Conservation (phyloP, 2,329 filamentous ascomycete genomes). For the Fusarium euwallaceae region DNA sequence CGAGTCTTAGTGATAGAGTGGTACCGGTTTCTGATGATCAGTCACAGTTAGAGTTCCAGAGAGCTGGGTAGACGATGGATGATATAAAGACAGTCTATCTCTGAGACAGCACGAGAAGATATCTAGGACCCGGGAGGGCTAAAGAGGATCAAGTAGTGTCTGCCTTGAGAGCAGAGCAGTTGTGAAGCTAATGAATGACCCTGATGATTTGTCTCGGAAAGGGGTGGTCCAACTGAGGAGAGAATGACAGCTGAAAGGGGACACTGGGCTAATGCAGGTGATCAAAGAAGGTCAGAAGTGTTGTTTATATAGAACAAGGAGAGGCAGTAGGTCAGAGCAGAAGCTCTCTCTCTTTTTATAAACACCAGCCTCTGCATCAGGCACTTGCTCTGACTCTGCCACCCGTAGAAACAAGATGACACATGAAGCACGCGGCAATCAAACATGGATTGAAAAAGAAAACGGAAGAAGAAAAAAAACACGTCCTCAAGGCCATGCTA, state of each 20-base stretch:
- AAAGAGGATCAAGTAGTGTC: conserved; percentile 23
- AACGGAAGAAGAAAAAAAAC: neutral
- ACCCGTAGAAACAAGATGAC: neutral
- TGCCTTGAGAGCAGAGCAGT: conserved; percentile 17
- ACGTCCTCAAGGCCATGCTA: neutral
- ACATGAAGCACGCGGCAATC: conserved; percentile 24
- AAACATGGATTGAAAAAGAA: neutral
- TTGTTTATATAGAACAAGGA: conserved; percentile 21
- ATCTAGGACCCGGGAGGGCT: conserved; percentile 13
- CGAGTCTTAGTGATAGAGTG: conserved; percentile 7
- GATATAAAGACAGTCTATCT: conserved; percentile 24
- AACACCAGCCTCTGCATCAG: conserved; percentile 3
- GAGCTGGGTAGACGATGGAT: conserved; percentile 10
- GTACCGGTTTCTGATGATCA: neutral
- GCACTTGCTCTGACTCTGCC: conserved; percentile 21
- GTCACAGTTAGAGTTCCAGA: conserved; percentile 1
- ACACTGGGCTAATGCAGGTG: conserved; percentile 45
- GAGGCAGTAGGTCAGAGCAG: neutral
- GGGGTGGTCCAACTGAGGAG: conserved; percentile 25
- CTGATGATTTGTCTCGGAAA: conserved; percentile 37
- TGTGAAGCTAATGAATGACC: conserved; percentile 37
- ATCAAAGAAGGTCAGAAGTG: conserved; percentile 46
- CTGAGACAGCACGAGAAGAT: neutral
- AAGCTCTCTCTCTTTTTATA: conserved; percentile 24
- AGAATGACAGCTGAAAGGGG: conserved; percentile 41